These are phyloP conservation scores for Oxyria digyna DNA, from an alignment of 148 eudicot genomes.

Conservation along the genomic window DNA sequence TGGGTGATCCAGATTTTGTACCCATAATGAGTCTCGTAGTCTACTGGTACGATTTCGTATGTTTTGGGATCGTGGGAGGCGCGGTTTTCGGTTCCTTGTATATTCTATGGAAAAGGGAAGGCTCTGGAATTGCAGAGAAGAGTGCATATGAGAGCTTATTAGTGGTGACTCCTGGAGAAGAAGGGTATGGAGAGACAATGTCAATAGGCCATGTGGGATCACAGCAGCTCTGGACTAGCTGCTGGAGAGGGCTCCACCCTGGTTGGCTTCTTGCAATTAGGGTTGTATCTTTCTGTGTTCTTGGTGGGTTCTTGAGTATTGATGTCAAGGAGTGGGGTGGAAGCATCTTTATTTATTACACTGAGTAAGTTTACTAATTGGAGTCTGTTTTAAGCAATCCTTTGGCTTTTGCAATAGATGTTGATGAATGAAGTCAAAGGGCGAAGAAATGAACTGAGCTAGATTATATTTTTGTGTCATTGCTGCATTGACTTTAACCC, in stretches of 20 bases:
- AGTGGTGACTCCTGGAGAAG: not conserved
- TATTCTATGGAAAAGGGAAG: conserved; percentile 33
- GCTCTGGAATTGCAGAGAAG: conserved; percentile 10
- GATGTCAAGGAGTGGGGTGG: conserved; percentile 30
- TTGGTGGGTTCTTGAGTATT: conserved; percentile 24
- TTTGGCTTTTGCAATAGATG: not conserved
- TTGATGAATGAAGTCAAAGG: not conserved
- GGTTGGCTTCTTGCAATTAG: conserved; percentile 24
- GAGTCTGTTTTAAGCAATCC: not conserved
- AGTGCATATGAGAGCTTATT: conserved; percentile 22
- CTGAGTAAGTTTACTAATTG: conserved; percentile 26
- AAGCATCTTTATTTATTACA: conserved; percentile 40
- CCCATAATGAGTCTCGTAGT: conserved; percentile 21
- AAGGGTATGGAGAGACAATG: not conserved
- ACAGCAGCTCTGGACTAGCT: conserved; percentile 28
- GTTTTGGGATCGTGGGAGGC: conserved; percentile 29
- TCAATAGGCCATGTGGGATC: conserved; percentile 20
- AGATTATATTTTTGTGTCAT: not conserved
- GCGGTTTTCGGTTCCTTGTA: conserved; percentile 25
- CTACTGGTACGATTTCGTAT: conserved; percentile 34
- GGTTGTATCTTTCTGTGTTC: conserved; percentile 18
- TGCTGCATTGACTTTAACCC: not conserved
- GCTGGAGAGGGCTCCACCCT: conserved; percentile 46
- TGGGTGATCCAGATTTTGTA: conserved; percentile 6
- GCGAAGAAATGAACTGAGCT: not conserved